These are phyloP conservation scores for Candida labiduridarum DNA, from an alignment of 1,139 yeast species.

Conservation along the genomic window DNA sequence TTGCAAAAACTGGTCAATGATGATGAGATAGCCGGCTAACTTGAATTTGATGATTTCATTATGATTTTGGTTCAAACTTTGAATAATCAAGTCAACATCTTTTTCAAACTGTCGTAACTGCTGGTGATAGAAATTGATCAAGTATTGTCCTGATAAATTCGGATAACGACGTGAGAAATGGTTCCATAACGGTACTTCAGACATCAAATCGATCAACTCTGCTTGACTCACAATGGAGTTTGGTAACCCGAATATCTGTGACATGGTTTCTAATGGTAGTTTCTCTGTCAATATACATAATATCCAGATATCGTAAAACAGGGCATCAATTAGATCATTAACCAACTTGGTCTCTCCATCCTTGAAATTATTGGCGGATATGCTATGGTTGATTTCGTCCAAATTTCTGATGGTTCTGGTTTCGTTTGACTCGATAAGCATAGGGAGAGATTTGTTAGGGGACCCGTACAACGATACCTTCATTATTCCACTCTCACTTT, in stretches of 20 bases:
- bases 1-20: conserved; percentile 20
- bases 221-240: conserved; percentile 9
- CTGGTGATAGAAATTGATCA: conserved; percentile 17
- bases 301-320: conserved; percentile 46
- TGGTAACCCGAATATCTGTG: conserved; percentile 23
- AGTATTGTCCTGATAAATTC: conserved; percentile 18
- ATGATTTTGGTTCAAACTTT: conserved; percentile 5
- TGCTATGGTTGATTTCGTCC: conserved; percentile 13
- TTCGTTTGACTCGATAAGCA: conserved; percentile 42
- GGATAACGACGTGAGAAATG: conserved; percentile 28
- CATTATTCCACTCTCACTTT: conserved; percentile 22
- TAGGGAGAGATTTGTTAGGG: conserved; percentile 44
- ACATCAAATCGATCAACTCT: conserved; percentile 14
- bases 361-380: conserved; percentile 10
- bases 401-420: conserved; percentile 28
- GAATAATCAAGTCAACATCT: conserved; percentile 16
- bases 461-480: conserved; percentile 43
- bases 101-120: conserved; percentile 19
- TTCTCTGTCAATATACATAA: conserved; percentile 29
- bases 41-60: conserved; percentile 18
- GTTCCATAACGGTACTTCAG: conserved; percentile 29
- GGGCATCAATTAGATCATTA: conserved; percentile 36
- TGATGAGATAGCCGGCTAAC: conserved; percentile 25
- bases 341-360: conserved; percentile 19
- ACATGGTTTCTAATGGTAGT: conserved; percentile 13